Percentiles rank a stretch among this genome's conserved stretches.
Conservation (phyloP, 768 basidiomycete species). For the Calvatia gigantea region DNA sequence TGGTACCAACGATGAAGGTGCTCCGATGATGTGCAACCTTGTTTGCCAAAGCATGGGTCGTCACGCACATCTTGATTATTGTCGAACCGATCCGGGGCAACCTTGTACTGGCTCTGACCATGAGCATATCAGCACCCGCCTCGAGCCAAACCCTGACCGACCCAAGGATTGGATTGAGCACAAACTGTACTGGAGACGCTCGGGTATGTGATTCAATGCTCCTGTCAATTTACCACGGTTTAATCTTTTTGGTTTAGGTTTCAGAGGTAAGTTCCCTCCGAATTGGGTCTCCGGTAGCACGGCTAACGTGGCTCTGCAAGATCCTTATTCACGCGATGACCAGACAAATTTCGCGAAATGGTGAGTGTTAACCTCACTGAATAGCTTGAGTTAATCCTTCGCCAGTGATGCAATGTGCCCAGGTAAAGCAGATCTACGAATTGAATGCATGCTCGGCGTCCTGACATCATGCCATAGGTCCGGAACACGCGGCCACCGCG, state of each 20-base stretch:
- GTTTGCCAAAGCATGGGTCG: conserved; percentile 53
- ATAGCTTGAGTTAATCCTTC: neutral
- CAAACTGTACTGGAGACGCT: conserved; percentile 51
- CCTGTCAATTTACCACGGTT: too few relatives aligned
- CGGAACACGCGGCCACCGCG: conserved; percentile 42
- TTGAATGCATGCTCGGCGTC: neutral
- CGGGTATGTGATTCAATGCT: conserved; percentile 44
- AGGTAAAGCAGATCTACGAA: conserved; percentile 27
- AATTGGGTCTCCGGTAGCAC: neutral
- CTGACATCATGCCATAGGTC: conserved; percentile 28
- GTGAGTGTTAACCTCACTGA: conserved; percentile 24
- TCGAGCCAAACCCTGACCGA: conserved; percentile 43
- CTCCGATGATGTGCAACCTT: conserved; percentile 62
- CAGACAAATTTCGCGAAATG: conserved; percentile 51
- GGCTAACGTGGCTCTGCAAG: conserved; percentile 22
- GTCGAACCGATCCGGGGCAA: conserved; percentile 34
- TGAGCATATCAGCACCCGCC: conserved; percentile 39
- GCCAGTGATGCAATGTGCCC: conserved; percentile 48
- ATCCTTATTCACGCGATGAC: conserved; percentile 61
- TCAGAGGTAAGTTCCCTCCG: conserved; percentile 37
- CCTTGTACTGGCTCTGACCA: conserved; percentile 40
- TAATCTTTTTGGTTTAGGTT: conserved; percentile 39
- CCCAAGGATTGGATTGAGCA: conserved; percentile 56
- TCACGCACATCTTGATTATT: conserved; percentile 56
- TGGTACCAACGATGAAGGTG: conserved; percentile 50